A percentile compares a stretch with the other conserved stretches of the same genome.
phyloP scores from a whole-genome alignment of 2,329 filamentous ascomycete species.

The Penicillium psychrosexuale region DNA sequence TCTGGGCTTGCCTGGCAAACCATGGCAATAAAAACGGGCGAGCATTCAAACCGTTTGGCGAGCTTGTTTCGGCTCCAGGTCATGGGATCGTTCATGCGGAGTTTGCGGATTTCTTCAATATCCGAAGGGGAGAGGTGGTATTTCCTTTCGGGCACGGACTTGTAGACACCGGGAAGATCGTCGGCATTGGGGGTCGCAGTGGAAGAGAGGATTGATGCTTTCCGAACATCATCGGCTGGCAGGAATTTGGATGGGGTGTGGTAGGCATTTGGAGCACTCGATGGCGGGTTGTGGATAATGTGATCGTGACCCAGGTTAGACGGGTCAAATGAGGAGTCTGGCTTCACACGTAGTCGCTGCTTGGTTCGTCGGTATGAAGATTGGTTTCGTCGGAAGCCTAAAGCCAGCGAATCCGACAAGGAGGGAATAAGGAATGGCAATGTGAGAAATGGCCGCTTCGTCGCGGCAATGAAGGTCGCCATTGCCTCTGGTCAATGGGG shows the following conservation, averaged over 20 bases:
- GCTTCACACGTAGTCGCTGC: slow-evolving; percentile 50
- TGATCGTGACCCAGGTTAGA: slow-evolving; percentile 47
- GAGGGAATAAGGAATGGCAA: slow-evolving; percentile 42
- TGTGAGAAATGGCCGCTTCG: slow-evolving; percentile 35
- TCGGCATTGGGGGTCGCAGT: slow-evolving; percentile 18
- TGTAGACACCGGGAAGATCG: slow-evolving; percentile 50
- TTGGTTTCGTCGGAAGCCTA: slow-evolving; percentile 44
- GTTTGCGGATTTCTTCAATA: slow-evolving; percentile 57
- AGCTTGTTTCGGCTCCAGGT: slow-evolving; percentile 59
- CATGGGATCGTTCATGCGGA: slow-evolving; percentile 55
- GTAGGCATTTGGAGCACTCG: slow-evolving; percentile 60
- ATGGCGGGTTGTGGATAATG: slow-evolving; percentile 66
- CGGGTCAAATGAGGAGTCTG: slow-evolving; percentile 50
- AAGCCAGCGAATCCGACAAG: slow-evolving; percentile 31
- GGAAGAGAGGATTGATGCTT: slow-evolving; percentile 36
- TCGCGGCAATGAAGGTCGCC: slow-evolving; percentile 29
- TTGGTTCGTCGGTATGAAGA: slow-evolving; percentile 52
- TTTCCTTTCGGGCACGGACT: slow-evolving; percentile 53
- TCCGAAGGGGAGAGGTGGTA: slow-evolving; percentile 59
- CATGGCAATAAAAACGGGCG: slow-evolving; percentile 60
- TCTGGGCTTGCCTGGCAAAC: slow-evolving; percentile 53
- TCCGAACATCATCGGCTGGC: slow-evolving; percentile 56
- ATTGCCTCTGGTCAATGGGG: slow-evolving; percentile 18
- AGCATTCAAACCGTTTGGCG: slow-evolving; percentile 62
- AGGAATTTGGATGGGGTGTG: slow-evolving; percentile 65